Evolutionary conservation across 805 yeast genomes (phyloP).

Genomic region (Ogataea chonburiensis): DNA sequence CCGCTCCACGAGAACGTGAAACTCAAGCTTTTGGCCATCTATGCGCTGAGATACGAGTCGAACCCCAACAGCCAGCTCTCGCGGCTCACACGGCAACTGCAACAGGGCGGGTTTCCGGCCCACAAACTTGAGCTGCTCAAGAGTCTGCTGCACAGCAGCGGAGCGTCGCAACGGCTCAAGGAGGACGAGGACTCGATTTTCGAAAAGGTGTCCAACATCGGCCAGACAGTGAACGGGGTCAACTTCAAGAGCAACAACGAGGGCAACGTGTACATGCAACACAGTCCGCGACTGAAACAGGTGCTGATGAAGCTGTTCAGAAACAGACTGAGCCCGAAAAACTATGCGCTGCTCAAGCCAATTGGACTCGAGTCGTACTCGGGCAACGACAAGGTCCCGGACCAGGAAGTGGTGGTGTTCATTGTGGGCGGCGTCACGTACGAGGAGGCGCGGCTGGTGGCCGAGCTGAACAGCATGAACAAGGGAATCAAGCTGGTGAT

Average conservation of each 20-base stretch:
- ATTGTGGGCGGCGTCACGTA: constrained; percentile 88
- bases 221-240: constrained; percentile 34
- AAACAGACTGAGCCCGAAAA: constrained; percentile 37
- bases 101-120: constrained; percentile 34
- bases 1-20: constrained; percentile 55
- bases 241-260: constrained; percentile 37
- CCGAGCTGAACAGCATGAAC: constrained; percentile 60
- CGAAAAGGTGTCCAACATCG: constrained; percentile 25
- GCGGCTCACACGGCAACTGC: constrained; percentile 39
- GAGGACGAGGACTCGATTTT: constrained; percentile 35
- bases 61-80: constrained; percentile 44
- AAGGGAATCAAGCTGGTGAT: constrained; percentile 64
- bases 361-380: constrained; percentile 17
- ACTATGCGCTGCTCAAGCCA: constrained; percentile 21
- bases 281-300: constrained; percentile 67
- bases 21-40: constrained; percentile 69
- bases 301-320: constrained; percentile 41
- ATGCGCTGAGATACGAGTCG: constrained; percentile 67
- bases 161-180: constrained; percentile 41
- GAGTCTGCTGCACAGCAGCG: constrained; percentile 45
- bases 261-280: constrained; percentile 87
- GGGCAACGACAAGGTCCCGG: constrained; percentile 32
- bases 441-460: constrained; percentile 85
- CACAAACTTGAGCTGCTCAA: constrained; percentile 45
- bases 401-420: constrained; percentile 69